phyloP scores from a whole-genome alignment of 2,329 filamentous ascomycete species.

The Penicillium sp. region DNA sequence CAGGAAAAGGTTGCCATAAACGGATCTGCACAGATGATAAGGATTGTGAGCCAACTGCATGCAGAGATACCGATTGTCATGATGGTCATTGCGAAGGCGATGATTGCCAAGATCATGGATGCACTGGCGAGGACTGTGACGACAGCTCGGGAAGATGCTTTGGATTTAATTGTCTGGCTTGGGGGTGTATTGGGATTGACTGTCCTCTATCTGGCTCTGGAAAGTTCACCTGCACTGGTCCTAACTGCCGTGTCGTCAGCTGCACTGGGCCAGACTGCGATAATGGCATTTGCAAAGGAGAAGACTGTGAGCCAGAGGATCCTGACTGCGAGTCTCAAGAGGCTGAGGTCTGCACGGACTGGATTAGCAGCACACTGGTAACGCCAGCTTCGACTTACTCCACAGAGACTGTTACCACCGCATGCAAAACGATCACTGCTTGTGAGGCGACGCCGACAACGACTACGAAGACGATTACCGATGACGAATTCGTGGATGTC shows the following conservation, averaged over 20 bases:
- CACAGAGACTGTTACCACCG: slow-evolving; percentile 11
- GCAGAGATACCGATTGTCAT: not conserved
- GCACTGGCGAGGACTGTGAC: slow-evolving; percentile 14
- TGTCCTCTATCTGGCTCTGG: not conserved
- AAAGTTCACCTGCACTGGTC: slow-evolving; percentile 16
- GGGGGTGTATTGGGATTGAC: slow-evolving; percentile 17
- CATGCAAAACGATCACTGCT: slow-evolving; percentile 22
- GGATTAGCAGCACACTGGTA: slow-evolving; percentile 9
- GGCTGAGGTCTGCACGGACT: slow-evolving; percentile 19
- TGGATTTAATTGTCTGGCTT: slow-evolving; percentile 13
- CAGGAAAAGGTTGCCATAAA: too few species aligned
- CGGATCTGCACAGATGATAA: too few species aligned
- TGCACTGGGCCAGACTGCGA: slow-evolving; percentile 17
- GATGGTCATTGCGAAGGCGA: not conserved
- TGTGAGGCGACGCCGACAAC: slow-evolving; percentile 15
- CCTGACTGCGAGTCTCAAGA: slow-evolving; percentile 17
- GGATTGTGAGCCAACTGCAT: too few species aligned
- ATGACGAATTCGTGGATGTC: too few species aligned
- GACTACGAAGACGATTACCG: slow-evolving; percentile 6
- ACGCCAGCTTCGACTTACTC: slow-evolving; percentile 16
- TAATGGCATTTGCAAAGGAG: slow-evolving; percentile 14
- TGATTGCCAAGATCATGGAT: slow-evolving; percentile 15
- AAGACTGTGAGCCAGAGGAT: slow-evolving; percentile 17
- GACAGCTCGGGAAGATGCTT: slow-evolving; percentile 7
- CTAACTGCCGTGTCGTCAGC: slow-evolving; percentile 11